Conservation (phyloP, 768 basidiomycete species). For the Pilatotrama ljubarskyi region DNA sequence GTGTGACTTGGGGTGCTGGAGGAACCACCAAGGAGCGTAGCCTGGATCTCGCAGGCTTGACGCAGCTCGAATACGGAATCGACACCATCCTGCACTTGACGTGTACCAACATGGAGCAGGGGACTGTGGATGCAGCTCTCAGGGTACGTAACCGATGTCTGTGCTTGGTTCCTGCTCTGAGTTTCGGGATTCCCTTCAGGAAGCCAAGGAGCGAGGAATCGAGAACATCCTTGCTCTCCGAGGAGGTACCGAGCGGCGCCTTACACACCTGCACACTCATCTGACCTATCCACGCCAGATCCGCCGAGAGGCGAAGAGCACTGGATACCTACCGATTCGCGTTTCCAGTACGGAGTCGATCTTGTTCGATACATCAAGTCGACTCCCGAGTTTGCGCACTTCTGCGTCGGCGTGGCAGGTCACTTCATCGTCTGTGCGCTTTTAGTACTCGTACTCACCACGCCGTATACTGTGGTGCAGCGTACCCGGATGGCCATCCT, state of each 20-base stretch:
- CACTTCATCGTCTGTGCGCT: conserved; percentile 11
- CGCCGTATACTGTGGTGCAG: conserved; percentile 38
- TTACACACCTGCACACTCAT: too few relatives aligned
- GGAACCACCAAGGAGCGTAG: conserved; percentile 87
- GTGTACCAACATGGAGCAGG: conserved; percentile 94
- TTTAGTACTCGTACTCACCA: conserved; percentile 5
- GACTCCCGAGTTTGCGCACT: conserved; percentile 73
- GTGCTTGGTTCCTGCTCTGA: background rate
- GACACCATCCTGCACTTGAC: conserved; percentile 94
- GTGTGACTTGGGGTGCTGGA: conserved; percentile 97
- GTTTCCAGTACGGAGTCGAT: conserved; percentile 83
- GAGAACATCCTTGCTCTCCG: conserved; percentile 89
- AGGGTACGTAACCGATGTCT: conserved; percentile 49
- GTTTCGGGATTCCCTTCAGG: conserved; percentile 39
- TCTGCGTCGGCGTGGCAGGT: conserved; percentile 97
- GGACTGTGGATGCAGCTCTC: conserved; percentile 83
- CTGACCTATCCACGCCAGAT: conserved; percentile 47
- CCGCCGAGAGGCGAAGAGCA: conserved; percentile 93
- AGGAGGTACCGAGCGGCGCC: conserved; percentile 62
- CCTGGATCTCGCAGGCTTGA: conserved; percentile 80
- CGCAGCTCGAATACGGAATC: conserved; percentile 70
- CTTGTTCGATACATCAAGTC: conserved; percentile 90
- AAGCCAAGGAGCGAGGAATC: conserved; percentile 79
- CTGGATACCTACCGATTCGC: conserved; percentile 83
- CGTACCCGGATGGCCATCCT: conserved; percentile 88